These are phyloP conservation scores for Berberis vulgaris DNA, from an alignment of 164 flowering plant genomes.

Conservation along the genomic window DNA sequence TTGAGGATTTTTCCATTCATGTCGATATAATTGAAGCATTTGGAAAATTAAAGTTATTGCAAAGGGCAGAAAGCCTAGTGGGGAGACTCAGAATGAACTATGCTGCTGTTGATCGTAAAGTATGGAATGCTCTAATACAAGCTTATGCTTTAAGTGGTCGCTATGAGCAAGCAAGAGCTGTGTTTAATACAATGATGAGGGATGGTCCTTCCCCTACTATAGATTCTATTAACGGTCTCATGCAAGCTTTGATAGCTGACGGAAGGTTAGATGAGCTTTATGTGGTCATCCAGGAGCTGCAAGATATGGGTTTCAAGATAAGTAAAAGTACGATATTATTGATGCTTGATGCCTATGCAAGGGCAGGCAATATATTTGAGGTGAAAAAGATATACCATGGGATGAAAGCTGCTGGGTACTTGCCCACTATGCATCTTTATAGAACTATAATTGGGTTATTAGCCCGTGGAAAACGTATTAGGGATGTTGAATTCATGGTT, in stretches of 20 bases:
- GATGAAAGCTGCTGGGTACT: conserved; percentile 93
- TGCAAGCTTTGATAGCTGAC: conserved; percentile 78
- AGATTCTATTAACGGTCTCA: conserved; percentile 68
- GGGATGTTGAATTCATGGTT: conserved; percentile 87
- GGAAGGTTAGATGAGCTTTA: conserved; percentile 81
- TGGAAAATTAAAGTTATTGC: conserved; percentile 63
- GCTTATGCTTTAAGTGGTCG: conserved; percentile 85
- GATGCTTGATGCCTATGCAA: conserved; percentile 93
- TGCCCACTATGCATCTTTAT: conserved; percentile 90
- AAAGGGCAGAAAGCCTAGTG: conserved; percentile 71
- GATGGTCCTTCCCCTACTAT: conserved; percentile 89
- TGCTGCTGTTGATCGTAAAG: conserved; percentile 48
- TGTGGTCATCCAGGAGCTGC: conserved; percentile 82
- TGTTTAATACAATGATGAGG: conserved; percentile 82
- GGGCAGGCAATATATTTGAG: conserved; percentile 71
- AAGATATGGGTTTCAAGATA: conserved; percentile 91
- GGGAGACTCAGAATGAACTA: conserved; percentile 41
- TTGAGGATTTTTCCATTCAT: conserved; percentile 33
- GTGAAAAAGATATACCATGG: conserved; percentile 89
- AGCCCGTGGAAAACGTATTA: conserved; percentile 61
- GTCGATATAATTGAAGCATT: conserved; percentile 58
- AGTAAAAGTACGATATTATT: conserved; percentile 81
- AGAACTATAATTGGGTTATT: conserved; percentile 62
- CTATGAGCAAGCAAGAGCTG: conserved; percentile 90
- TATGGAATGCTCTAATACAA: conserved; percentile 80